These are phyloP conservation scores for slime mould (Dictyostelium discoideum) DNA, from an alignment of 78 protist genomes.

Conservation along the genomic window DNA sequence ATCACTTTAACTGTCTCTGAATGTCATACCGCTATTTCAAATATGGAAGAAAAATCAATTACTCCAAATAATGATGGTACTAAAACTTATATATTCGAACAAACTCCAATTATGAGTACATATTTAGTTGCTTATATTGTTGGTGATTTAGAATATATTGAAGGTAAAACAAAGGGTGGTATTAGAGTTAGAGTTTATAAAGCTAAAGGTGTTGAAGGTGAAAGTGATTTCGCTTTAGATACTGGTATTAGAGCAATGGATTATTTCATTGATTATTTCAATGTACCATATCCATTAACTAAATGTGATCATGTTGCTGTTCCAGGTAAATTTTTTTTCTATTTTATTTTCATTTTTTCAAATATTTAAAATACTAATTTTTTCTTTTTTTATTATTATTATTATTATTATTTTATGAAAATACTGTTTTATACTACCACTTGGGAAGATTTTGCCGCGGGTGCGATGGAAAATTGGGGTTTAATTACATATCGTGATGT, in stretches of 20 bases:
- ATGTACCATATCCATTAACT: conserved; percentile 87
- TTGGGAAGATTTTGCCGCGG: conserved; percentile 50
- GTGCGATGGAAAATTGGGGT: conserved; percentile 96
- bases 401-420: too few relatives aligned
- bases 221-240: conserved; percentile 87
- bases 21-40: conserved; percentile 40
- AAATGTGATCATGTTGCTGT: conserved; percentile 93
- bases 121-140: conserved; percentile 93
- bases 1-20: conserved; percentile 11
- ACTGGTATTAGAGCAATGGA: conserved; percentile 79
- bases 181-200: conserved; percentile 89
- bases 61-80: neutral
- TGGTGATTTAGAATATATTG: conserved; percentile 92
- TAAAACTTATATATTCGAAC: neutral
- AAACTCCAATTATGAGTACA: conserved; percentile 93
- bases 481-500: conserved; percentile 89
- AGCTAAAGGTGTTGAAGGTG: conserved; percentile 81
- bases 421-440: too few relatives aligned
- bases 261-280: conserved; percentile 85
- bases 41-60: neutral
- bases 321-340: conserved; percentile 52
- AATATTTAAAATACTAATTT: neutral
- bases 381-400: neutral
- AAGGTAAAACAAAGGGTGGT: conserved; percentile 61
- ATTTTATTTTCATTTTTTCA: neutral